Percentiles rank a stretch among this genome's conserved stretches.
These are phyloP conservation scores for Blumeriella jaapii DNA, from an alignment of 2,329 filamentous ascomycete genomes.

Conservation along the genomic window DNA sequence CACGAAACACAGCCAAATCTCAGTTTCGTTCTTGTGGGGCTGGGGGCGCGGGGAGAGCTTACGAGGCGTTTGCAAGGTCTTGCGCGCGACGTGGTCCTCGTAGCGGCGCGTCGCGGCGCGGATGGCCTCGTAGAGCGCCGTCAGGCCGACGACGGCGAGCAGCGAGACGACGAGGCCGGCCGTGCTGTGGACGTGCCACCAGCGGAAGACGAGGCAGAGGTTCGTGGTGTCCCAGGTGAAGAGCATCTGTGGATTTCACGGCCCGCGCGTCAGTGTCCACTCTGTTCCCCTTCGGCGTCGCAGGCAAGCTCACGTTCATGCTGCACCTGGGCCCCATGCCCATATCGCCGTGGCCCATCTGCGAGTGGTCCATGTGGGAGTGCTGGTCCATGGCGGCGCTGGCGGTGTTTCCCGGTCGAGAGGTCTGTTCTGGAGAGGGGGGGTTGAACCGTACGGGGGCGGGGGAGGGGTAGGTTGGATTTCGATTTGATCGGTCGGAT, in stretches of 20 bases:
- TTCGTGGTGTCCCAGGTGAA: conserved; percentile 93
- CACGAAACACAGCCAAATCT: conserved; percentile 16
- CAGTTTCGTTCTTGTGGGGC: conserved; percentile 19
- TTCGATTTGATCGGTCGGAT: too few species aligned
- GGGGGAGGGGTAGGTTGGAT: too few species aligned
- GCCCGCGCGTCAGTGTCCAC: background rate
- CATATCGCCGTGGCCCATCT: conserved; percentile 39
- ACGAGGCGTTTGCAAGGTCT: conserved; percentile 21
- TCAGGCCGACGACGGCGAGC: conserved; percentile 67
- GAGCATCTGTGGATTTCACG: conserved; percentile 63
- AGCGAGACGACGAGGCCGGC: conserved; percentile 71
- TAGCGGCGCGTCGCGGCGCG: conserved; percentile 68
- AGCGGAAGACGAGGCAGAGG: conserved; percentile 89
- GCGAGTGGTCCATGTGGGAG: conserved; percentile 33
- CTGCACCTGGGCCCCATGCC: conserved; percentile 62
- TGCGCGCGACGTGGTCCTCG: conserved; percentile 39
- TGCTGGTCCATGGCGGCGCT: conserved; percentile 16
- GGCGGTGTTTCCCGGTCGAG: background rate
- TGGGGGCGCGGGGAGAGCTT: too few species aligned
- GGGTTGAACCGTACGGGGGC: too few species aligned
- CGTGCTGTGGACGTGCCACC: conserved; percentile 75
- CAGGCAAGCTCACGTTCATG: conserved; percentile 61
- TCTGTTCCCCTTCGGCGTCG: too few species aligned
- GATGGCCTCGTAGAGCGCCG: conserved; percentile 86
- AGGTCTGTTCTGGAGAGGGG: background rate